Evolutionary conservation across 192 early-diverging fungal species (phyloP).

Genomic region (Umbelopsis vinacea): DNA sequence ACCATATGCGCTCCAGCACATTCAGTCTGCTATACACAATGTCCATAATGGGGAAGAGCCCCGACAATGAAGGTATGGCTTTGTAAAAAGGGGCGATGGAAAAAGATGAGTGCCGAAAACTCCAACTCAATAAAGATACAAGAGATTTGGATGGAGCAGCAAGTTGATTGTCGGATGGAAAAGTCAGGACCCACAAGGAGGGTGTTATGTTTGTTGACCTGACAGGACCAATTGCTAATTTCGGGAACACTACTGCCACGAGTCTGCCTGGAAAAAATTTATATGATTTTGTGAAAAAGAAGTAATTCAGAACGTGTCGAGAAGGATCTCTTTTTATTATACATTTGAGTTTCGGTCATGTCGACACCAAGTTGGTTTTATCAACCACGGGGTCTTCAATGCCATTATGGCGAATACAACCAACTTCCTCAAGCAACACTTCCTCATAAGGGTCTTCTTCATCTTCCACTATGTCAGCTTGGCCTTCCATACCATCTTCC

Average conservation of each 20-base stretch:
- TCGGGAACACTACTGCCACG: not conserved
- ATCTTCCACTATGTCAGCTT: not conserved
- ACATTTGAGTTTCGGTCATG: not conserved
- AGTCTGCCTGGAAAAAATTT: slow-evolving; percentile 8
- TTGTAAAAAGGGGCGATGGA: not conserved
- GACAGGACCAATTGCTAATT: not conserved
- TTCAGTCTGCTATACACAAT: slow-evolving; percentile 16
- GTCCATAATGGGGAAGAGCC: slow-evolving; percentile 8
- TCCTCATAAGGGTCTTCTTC: slow-evolving; percentile 12
- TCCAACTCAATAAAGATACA: not conserved
- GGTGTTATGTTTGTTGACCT: not conserved
- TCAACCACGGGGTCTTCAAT: not conserved
- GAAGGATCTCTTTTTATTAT: too few relatives aligned
- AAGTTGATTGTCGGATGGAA: not conserved
- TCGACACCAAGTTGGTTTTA: not conserved
- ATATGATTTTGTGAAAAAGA: not conserved
- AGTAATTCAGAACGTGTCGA: not conserved
- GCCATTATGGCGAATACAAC: not conserved
- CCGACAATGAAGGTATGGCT: not conserved
- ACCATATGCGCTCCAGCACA: slow-evolving; percentile 15
- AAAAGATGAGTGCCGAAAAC: not conserved
- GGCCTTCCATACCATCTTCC: not conserved
- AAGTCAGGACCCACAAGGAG: not conserved
- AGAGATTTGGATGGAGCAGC: not conserved
- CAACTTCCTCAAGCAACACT: slow-evolving; percentile 15